A percentile compares a stretch with the other conserved stretches of the same genome.
phyloP scores from a whole-genome alignment of 1,139 yeast genomes.

The Suzukiozyma palmioleophila region DNA sequence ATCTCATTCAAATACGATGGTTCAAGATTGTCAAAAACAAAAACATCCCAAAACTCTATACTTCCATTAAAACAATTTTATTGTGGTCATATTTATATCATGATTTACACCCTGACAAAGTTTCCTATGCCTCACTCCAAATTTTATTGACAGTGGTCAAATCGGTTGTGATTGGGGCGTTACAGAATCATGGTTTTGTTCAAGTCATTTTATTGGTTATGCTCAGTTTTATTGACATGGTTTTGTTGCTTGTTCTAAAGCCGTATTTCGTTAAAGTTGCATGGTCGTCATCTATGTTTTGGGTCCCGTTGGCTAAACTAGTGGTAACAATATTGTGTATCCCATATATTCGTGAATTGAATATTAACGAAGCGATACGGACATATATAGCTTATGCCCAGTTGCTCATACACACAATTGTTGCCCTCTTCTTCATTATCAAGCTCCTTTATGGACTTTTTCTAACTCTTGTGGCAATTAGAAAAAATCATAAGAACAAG shows the following conservation, averaged over 20 bases:
- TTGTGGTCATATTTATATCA: constrained; percentile 46
- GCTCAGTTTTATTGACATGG: constrained; percentile 30
- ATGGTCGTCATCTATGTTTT: constrained; percentile 36
- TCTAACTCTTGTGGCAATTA: constrained; percentile 23
- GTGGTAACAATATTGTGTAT: constrained; percentile 36
- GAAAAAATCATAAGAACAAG: constrained; percentile 10
- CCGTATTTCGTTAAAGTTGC: constrained; percentile 40
- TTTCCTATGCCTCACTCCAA: constrained; percentile 36
- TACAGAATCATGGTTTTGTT: constrained; percentile 39
- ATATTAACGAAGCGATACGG: constrained; percentile 28
- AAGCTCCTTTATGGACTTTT: constrained; percentile 30
- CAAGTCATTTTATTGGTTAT: constrained; percentile 41
- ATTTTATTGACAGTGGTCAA: constrained; percentile 25
- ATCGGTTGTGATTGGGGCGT: constrained; percentile 38
- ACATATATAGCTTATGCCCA: constrained; percentile 42
- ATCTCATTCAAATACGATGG: constrained; percentile 19
- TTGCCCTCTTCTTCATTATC: constrained; percentile 31
- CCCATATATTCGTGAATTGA: constrained; percentile 33
- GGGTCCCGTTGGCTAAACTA: constrained; percentile 34
- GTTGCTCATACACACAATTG: constrained; percentile 33
- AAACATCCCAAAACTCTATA: constrained; percentile 36
- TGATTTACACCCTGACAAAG: constrained; percentile 39
- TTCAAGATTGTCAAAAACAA: constrained; percentile 15
- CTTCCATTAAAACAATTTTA: constrained; percentile 43
- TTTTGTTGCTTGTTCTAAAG: constrained; percentile 24